Evolutionary conservation across 225 moss, liverwort and hornwort genomes (phyloP).

Genomic region (Neckera pumila): DNA sequence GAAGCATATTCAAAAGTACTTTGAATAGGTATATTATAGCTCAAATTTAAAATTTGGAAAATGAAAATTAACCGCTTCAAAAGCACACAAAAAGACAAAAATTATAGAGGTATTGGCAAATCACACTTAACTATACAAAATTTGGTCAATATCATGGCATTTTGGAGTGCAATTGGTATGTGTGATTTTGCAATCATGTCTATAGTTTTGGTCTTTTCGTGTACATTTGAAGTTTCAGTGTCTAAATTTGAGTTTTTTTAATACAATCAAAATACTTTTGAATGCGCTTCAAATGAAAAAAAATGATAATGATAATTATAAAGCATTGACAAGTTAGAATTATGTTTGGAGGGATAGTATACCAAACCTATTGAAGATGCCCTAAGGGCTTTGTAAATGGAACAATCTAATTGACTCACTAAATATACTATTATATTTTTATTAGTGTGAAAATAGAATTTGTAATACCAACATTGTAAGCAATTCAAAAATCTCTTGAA

Average conservation of each 20-base stretch:
- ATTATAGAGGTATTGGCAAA: background rate
- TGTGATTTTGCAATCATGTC: rapidly evolving
- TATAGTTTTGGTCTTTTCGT: background rate
- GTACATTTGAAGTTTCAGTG: background rate
- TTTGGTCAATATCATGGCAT: rapidly evolving
- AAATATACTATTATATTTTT: background rate
- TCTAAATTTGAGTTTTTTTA: background rate
- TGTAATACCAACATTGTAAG: rapidly evolving
- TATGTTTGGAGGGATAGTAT: rapidly evolving
- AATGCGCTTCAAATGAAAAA: too few species aligned
- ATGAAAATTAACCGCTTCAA: background rate
- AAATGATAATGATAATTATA: too few species aligned
- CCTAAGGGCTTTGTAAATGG: background rate
- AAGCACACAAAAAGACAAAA: background rate
- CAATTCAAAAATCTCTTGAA: background rate
- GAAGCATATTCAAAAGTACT: background rate
- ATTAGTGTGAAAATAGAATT: background rate
- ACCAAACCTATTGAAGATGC: rapidly evolving
- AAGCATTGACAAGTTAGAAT: background rate
- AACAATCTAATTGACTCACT: background rate
- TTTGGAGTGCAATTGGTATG: rapidly evolving
- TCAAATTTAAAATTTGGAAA: background rate
- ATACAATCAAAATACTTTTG: too few species aligned
- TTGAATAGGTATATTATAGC: background rate
- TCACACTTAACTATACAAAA: rapidly evolving